Conservation (phyloP, 331 rosid genomes). For the Dryas integrifolia region DNA sequence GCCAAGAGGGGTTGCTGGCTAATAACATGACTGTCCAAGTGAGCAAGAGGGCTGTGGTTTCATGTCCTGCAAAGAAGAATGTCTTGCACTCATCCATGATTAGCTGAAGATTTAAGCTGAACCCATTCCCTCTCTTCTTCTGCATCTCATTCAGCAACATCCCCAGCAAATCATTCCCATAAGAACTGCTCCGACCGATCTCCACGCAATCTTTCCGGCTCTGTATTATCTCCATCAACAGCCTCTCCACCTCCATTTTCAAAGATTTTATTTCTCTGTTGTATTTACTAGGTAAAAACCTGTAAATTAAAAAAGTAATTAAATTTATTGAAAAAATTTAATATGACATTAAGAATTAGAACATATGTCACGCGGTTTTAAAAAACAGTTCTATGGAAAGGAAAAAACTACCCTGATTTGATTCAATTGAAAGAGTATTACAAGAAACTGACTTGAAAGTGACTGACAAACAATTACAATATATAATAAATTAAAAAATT, state of each 20-base stretch:
- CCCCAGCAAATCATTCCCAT: slow-evolving; percentile 83
- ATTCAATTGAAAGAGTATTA: no score
- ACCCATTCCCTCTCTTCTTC: slow-evolving; percentile 48
- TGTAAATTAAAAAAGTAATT: slow-evolving; percentile 6
- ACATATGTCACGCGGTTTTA: neutral
- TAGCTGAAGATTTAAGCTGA: slow-evolving; percentile 52
- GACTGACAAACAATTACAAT: neutral
- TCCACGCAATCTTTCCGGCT: slow-evolving; percentile 82
- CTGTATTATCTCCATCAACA: slow-evolving; percentile 83
- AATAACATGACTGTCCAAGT: slow-evolving; percentile 92
- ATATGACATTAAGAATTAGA: neutral
- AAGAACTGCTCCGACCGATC: slow-evolving; percentile 70
- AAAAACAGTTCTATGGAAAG: no score
- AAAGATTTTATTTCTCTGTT: slow-evolving; percentile 79
- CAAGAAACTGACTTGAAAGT: no score
- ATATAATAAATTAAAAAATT: neutral
- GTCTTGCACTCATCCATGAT: slow-evolving; percentile 98
- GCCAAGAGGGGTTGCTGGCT: slow-evolving; percentile 79
- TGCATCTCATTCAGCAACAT: slow-evolving; percentile 77
- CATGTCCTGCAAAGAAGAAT: slow-evolving; percentile 95
- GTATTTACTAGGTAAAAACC: slow-evolving; percentile 87
- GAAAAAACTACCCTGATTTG: no score
- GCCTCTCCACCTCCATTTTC: slow-evolving; percentile 76
- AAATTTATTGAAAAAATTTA: slow-evolving; percentile 2
- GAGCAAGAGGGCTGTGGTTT: slow-evolving; percentile 85